phyloP scores from a whole-genome alignment of 805 yeast species.

The Hanseniaspora guilliermondii region DNA sequence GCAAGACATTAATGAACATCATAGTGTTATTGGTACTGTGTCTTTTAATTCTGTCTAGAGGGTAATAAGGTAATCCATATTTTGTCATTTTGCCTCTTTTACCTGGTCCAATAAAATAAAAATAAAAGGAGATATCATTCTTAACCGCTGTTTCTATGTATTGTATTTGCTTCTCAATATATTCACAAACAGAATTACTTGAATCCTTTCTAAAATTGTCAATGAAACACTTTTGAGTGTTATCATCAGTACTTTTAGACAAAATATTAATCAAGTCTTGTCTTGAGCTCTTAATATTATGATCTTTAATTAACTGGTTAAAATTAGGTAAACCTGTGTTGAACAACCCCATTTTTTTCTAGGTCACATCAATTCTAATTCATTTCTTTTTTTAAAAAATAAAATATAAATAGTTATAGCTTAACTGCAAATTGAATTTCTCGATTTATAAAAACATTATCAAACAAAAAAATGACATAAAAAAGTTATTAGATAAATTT shows the following conservation, averaged over 20 bases:
- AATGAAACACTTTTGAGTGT: not conserved
- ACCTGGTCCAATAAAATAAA: not conserved
- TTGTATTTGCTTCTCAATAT: not conserved
- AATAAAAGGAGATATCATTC: slow-evolving; percentile 12
- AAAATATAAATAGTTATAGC: not conserved
- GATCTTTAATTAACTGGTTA: not conserved
- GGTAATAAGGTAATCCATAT: not conserved
- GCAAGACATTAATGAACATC: slow-evolving; percentile 4
- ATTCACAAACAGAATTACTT: not conserved
- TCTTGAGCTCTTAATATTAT: not conserved
- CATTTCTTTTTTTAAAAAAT: not conserved
- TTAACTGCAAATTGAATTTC: no score
- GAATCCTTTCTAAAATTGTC: not conserved
- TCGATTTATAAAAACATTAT: no score
- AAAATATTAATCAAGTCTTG: not conserved
- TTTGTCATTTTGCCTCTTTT: slow-evolving; percentile 5
- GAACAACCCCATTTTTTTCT: not conserved
- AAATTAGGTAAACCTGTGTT: slow-evolving; percentile 4
- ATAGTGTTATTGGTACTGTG: not conserved
- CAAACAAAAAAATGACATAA: no score
- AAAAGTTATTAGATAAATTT: not conserved
- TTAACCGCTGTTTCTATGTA: not conserved
- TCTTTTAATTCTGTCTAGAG: not conserved
- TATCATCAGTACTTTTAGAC: no score
- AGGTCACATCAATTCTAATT: not conserved